These are phyloP conservation scores for Sporothrix pseudoabietina DNA, from an alignment of 2,329 filamentous ascomycete species.

Conservation along the genomic window DNA sequence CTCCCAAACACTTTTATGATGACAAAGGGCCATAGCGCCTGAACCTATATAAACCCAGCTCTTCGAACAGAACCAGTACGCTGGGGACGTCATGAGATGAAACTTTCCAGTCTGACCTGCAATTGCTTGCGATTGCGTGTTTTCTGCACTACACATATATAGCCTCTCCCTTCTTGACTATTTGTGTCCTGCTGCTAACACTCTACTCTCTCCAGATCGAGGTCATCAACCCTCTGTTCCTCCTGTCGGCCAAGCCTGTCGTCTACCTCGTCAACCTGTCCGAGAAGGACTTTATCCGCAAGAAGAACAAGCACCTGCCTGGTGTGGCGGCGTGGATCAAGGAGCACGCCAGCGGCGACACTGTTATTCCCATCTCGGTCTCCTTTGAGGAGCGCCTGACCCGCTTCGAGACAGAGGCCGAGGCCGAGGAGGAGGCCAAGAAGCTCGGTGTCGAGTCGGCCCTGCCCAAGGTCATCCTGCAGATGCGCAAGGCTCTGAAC, in stretches of 20 bases:
- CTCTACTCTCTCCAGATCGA: constrained; percentile 68
- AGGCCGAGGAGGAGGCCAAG: constrained; percentile 84
- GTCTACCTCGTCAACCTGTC: constrained; percentile 97
- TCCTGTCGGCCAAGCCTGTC: constrained; percentile 93
- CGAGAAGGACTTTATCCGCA: constrained; percentile 94
- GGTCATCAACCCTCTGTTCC: constrained; percentile 93
- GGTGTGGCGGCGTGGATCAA: constrained; percentile 97
- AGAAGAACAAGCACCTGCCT: constrained; percentile 98
- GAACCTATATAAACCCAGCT: constrained; percentile 95
- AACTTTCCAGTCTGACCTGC: constrained; percentile 64
- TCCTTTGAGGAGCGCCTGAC: constrained; percentile 91
- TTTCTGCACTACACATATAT: not conserved
- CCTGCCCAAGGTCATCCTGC: constrained; percentile 85
- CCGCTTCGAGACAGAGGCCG: constrained; percentile 74
- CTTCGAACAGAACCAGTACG: constrained; percentile 81
- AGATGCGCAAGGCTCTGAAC: constrained; percentile 90
- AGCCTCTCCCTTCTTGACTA: not conserved
- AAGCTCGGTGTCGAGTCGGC: constrained; percentile 82
- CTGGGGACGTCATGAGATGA: constrained; percentile 73
- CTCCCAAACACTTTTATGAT: constrained; percentile 67
- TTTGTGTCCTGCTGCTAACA: not conserved
- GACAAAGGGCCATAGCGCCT: constrained; percentile 95
- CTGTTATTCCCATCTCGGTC: constrained; percentile 91
- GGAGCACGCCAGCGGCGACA: constrained; percentile 81
- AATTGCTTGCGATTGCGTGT: constrained; percentile 10